Base-by-base conservation (phyloP, 495 filamentous ascomycete genomes). In the Penicillium longicatenatum region DNA sequence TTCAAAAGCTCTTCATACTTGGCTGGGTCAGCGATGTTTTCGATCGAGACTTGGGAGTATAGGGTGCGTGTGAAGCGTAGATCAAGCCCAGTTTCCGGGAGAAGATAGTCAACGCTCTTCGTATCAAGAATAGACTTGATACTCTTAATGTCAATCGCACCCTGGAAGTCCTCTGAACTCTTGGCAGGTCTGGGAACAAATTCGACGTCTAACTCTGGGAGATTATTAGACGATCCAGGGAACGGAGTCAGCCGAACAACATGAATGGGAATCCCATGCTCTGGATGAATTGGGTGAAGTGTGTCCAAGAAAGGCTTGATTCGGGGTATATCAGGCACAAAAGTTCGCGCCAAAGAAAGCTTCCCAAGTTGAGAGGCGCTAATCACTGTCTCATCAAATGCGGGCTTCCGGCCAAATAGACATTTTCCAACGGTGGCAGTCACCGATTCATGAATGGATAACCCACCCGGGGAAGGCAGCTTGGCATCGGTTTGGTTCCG, bases 381-480 rank as follows among this genome's bases (percentile, higher is more conserved):
- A 29, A 71, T 24, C 3, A 49, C 19, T 6, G 54, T 48, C 17
- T 68, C 55, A 14, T 68, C 54, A 35, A 65, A 45, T 9, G 48
- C 54, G 2, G 63, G 31, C 57, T 75, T 70, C 35, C 52, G 70
- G 33, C 61, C 26, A 48, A 79, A 79, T 12, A 78, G 67, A 59
- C 73, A 76, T 43, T 62, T 71, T 11, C 76, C 76, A 50, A 73
- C 64, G 1, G 74, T 57, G n/a, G 74, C 76, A 26, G 72, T 74
- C 17, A 79, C 54, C 9, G 63, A 70, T 55, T 79, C 75, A 11
- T 66, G 66, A 4, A 72, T 42, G 20, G 47, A 49, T 1, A 41
- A 41, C 21, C 43, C 48, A 17, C 21, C 52, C 1, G 20, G 20
- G 8, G 35, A 17, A 1, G n/a, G 6, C 1, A 17, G 10, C 0